phyloP scores from a whole-genome alignment of 2,329 filamentous ascomycete genomes.

The Tolypocladium ophioglossoides region DNA sequence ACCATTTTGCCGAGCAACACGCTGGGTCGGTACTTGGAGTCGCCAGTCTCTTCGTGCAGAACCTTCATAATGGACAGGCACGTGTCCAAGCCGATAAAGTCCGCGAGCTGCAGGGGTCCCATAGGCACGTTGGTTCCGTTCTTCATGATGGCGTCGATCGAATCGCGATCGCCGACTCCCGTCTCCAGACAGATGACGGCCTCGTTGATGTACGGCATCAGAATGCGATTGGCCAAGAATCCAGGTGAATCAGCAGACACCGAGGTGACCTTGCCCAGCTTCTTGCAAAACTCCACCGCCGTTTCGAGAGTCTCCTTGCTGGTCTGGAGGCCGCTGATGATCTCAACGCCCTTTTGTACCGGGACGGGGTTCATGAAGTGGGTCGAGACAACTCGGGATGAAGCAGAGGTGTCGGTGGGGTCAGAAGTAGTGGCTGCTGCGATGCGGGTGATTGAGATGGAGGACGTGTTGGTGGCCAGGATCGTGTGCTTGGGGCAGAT shows the following conservation, averaged over 20 bases:
- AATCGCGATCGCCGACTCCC: slow-evolving; percentile 75
- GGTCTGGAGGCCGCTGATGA: slow-evolving; percentile 90
- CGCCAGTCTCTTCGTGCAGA: slow-evolving; percentile 79
- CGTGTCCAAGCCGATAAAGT: slow-evolving; percentile 96
- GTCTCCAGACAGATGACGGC: slow-evolving; percentile 94
- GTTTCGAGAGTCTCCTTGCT: slow-evolving; percentile 71
- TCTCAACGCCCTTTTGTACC: slow-evolving; percentile 93
- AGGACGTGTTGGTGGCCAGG: slow-evolving; percentile 96
- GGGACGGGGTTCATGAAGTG: slow-evolving; percentile 99
- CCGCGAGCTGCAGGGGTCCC: slow-evolving; percentile 86
- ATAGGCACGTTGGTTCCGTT: slow-evolving; percentile 98
- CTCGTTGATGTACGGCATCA: slow-evolving; percentile 99
- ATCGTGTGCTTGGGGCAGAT: slow-evolving; percentile 79
- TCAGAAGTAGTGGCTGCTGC: slow-evolving; percentile 75
- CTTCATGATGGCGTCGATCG: slow-evolving; percentile 98
- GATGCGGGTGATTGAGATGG: slow-evolving; percentile 93
- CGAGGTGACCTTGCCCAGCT: slow-evolving; percentile 88
- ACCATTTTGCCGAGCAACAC: slow-evolving; percentile 91
- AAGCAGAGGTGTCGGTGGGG: slow-evolving; percentile 67
- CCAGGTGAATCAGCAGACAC: slow-evolving; percentile 83
- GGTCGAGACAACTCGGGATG: slow-evolving; percentile 83
- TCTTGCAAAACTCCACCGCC: slow-evolving; percentile 74
- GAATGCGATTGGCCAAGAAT: slow-evolving; percentile 89
- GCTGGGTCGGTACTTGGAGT: slow-evolving; percentile 89
- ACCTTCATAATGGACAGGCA: slow-evolving; percentile 97